phyloP scores from a whole-genome alignment of 441 rosid genomes.

The Raphanus hybrid region DNA sequence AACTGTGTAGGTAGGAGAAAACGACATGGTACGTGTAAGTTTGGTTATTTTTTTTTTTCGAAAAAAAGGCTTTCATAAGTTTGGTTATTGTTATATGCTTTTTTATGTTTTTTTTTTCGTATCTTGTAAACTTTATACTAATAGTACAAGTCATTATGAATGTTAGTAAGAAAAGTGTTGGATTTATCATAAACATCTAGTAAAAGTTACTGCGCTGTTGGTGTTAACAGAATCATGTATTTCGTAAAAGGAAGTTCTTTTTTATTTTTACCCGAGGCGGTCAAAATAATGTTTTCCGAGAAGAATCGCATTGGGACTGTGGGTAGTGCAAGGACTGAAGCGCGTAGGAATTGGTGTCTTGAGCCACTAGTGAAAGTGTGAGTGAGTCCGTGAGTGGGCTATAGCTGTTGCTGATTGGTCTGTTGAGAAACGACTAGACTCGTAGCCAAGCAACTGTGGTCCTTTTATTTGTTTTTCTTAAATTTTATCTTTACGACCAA shows the following conservation, averaged over 20 bases:
- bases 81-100: background rate
- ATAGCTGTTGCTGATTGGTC: constrained; percentile 28
- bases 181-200: constrained; percentile 8
- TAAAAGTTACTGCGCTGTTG: constrained; percentile 26
- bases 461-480: background rate
- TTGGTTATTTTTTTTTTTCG: background rate
- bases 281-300: constrained; percentile 32
- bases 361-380: constrained; percentile 16
- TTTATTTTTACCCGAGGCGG: constrained; percentile 34
- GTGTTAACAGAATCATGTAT: constrained; percentile 31
- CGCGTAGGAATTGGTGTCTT: background rate
- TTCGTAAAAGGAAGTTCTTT: background rate
- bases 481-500: background rate
- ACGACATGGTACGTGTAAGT: constrained; percentile 9
- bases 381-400: constrained; percentile 38
- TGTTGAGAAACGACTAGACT: constrained; percentile 23
- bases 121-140: background rate
- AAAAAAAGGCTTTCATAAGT: no score
- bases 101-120: background rate
- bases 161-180: background rate
- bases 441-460: constrained; percentile 18
- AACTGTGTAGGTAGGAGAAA: constrained; percentile 26
- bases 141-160: background rate
- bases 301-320: constrained; percentile 14
- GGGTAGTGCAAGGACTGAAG: background rate